phyloP scores from a whole-genome alignment of 2,329 filamentous ascomycete genomes.

The Xylaria sp. region DNA sequence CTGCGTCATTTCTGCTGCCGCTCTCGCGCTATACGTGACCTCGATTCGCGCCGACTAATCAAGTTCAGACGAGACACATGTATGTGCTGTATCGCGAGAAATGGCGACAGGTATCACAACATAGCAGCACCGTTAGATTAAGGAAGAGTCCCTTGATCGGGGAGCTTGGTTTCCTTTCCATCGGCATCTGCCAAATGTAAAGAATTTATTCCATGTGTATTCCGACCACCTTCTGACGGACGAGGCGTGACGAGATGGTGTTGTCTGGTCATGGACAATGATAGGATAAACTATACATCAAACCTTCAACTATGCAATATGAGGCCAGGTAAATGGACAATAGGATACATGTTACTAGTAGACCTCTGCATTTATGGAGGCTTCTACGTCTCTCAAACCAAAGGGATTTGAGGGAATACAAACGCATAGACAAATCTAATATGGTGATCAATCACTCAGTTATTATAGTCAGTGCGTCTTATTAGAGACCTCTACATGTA shows the following conservation, averaged over 20 bases:
- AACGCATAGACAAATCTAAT: neutral
- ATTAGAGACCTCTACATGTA: neutral
- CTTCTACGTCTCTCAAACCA: too few species aligned
- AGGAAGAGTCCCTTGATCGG: neutral
- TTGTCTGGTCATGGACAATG: neutral
- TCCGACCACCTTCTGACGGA: neutral
- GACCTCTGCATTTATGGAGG: neutral
- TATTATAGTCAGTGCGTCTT: neutral
- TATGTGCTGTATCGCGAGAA: neutral
- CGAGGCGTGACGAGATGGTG: neutral
- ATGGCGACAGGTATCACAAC: conserved; percentile 10
- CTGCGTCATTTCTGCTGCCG: neutral
- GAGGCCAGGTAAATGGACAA: too few species aligned
- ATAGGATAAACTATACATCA: neutral
- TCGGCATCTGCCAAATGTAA: neutral
- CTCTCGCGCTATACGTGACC: neutral
- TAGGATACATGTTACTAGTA: too few species aligned
- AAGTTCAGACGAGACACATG: conserved; percentile 12
- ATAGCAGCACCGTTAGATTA: neutral
- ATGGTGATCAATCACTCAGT: neutral
- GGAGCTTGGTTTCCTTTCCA: neutral
- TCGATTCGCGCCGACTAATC: neutral
- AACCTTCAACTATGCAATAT: too few species aligned
- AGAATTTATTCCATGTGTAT: neutral
- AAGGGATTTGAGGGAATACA: too few species aligned